Evolutionary conservation across 2,329 filamentous ascomycete genomes (phyloP), one percentile per base, ranked within the genome.

Genomic region (Lachnellula suecica): DNA sequence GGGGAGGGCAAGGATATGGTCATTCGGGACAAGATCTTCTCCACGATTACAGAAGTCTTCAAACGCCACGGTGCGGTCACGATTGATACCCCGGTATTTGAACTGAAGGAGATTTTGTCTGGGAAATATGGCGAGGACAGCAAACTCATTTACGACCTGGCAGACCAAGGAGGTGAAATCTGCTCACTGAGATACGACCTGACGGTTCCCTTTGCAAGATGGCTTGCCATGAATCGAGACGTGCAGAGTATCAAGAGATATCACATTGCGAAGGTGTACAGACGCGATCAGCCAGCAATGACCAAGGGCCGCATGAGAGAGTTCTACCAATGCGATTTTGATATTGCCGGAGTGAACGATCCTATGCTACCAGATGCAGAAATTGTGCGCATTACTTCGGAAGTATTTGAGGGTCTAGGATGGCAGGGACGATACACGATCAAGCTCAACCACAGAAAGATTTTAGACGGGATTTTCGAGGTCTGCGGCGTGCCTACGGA

Each of bases 321-420:
- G 73, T 96, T 96, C 72, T 96, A 95, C 75, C 92, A 97, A 72
- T 97, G 92, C 75, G 93, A 97, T 73, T 95, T 97, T 67, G 92
- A 97, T 69, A 93, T 97, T 72, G 92, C 92, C 11, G 91, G 92
- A 56, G 77, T 75, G 38, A 95, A 91, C 74, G 93, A 96, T 68
- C 74, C 89, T 49, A 96, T 97, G 91, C 81, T 96, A 23, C 90
- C 92, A 51, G 93, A 97, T 67, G 89, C 91, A 34, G 92, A 97
- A 74, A 87, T 96, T 53, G 74, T 97, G 63, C 82, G 88, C 52
- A 91, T 97, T 60, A 83, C 89, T 45, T 85, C 83, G 63, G 91
- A 97, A 68, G 88, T 96, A 37, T 96, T 97, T 65, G 83, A 93
- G 61, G 82, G 82, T 44, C 77, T 97, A 31, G 87, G 85, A 19